Evolutionary conservation across 2,329 filamentous ascomycete species (phyloP), one percentile per base, ranked within the genome.

Genomic region (Diaporthe helianthi): DNA sequence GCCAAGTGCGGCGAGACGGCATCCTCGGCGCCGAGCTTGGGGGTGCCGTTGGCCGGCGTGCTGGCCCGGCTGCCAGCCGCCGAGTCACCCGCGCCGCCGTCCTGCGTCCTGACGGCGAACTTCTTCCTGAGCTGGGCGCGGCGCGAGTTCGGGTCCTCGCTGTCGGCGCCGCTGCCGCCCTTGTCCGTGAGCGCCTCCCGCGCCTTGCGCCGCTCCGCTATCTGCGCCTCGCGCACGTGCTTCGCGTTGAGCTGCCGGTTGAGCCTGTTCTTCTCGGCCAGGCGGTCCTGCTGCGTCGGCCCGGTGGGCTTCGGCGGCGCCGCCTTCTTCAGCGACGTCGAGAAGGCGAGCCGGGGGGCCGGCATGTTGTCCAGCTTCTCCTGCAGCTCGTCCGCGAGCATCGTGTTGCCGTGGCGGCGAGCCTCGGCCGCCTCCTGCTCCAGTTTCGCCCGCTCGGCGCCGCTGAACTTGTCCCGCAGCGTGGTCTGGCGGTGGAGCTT

Each of bases 181-280:
- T 87, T 88, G 69, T 84, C 85, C 73, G 89, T 89, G 53, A 84
- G 85, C 17, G 22, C 9, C 78, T 87, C 87, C 72, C 87, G 88
- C 74, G 83, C 83, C 73, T 85, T 86, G 61, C 87, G 87, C 74
- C 90, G 87, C 81, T 99, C 96, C 74, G 91, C 91, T 68, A 97
- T 85, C 77, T 98, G 92, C 0, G 94, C 95, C 79, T 93, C 92
- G 70, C 95, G 93, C n/a, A 98, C 92, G 58, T 92, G 90, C 77
- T 97, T 93, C n/a, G 88, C 87, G 76, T 98, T 98, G 74, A 90
- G 87, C 69, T 90, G 89, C 71, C 95, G 90, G 80, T 97, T 98
- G 76, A 92, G 89, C 33, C 88, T 85, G 80, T 99, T 99, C 73
- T 97, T 85, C 76, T 92, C 87, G 0, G 93, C 92, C 29, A 98